phyloP scores from a whole-genome alignment of 306 rosid species.

The Arachis hypogaea region DNA sequence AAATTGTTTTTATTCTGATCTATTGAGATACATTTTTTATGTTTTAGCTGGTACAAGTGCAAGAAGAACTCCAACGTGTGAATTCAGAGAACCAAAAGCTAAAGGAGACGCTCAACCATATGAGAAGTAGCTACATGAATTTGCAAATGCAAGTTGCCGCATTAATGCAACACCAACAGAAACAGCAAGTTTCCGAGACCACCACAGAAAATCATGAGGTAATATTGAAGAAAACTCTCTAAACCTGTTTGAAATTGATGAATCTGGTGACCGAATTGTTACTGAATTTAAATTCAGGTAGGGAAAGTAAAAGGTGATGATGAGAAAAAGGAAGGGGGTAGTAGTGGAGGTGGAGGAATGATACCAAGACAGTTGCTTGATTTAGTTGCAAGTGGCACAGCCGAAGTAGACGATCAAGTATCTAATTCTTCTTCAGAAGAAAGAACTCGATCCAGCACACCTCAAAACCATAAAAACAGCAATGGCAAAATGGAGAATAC shows the following conservation, averaged over 20 bases:
- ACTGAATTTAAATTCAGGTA: slow-evolving; percentile 41
- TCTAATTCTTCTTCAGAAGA: slow-evolving; percentile 79
- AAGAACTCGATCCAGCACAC: slow-evolving; percentile 71
- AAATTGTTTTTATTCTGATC: no score
- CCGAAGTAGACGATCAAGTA: slow-evolving; percentile 52
- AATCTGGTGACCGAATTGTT: no score
- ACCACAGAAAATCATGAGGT: slow-evolving; percentile 39
- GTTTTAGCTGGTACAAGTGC: slow-evolving; percentile 57
- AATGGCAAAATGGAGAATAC: slow-evolving; percentile 60
- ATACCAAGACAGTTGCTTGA: slow-evolving; percentile 71
- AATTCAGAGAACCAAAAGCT: slow-evolving; percentile 61
- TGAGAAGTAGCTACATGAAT: slow-evolving; percentile 56
- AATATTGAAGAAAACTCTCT: neutral
- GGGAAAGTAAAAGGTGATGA: slow-evolving; percentile 57
- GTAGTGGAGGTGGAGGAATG: slow-evolving; percentile 42
- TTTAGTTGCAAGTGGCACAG: slow-evolving; percentile 56
- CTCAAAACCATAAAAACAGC: slow-evolving; percentile 44
- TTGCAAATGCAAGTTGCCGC: slow-evolving; percentile 56
- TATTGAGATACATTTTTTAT: neutral
- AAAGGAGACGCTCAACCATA: slow-evolving; percentile 62
- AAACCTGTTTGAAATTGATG: no score
- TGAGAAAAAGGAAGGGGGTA: slow-evolving; percentile 44
- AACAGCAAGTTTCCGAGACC: slow-evolving; percentile 4
- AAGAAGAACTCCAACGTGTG: slow-evolving; percentile 55
- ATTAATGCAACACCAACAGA: slow-evolving; percentile 59